Evolutionary conservation across 306 rosid genomes (phyloP), one percentile per base, ranked within the genome.

Genomic region (Rosa persica): DNA sequence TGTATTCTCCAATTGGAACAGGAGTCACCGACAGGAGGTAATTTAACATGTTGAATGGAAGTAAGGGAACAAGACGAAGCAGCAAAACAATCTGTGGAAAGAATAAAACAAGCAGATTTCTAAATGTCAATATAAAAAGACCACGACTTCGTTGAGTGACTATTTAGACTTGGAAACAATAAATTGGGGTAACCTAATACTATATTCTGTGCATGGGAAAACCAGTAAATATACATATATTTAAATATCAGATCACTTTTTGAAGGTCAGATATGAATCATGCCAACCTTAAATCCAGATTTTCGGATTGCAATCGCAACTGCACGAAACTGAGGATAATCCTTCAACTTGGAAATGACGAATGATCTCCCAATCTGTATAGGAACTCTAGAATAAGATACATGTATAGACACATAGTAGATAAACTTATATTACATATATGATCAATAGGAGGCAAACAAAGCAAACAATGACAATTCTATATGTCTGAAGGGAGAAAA

Each of bases 61-160:
- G 95, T 25, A 94, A 81, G n/a, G 98, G 98, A 82, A 92, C 98
- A 80, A 94, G 97, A 76, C 97, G 97, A 68, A 94, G 97, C 78
- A 94, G 88, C 52, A 94, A 79, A 61, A 94, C 96, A 72, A 94
- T 94, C 98, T 94, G 98, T 48, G 60, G 43, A 61, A 80, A 40
- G 44, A 3, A 78, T 22, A 61, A 38, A 76, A 74, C 16, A 70
- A 47, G n/a, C 8, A 27, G 3, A 42, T 34, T 57, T 15, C 9
- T 6, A n/a, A 11, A 58, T 19, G 72, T 58, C 38, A 60, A n/a
- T 27, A 44, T 13, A 42, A 47, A 55, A 39, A 13, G 0, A 8
- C 4, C 52, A 57, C 3, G 17, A 42, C 52, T 55, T 54, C 39
- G n/a, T 15, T 52, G 40, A 40, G 42, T 39, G 47, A 72, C 9